phyloP scores from a whole-genome alignment of 441 rosid species.

The Codiaeum variegatum region DNA sequence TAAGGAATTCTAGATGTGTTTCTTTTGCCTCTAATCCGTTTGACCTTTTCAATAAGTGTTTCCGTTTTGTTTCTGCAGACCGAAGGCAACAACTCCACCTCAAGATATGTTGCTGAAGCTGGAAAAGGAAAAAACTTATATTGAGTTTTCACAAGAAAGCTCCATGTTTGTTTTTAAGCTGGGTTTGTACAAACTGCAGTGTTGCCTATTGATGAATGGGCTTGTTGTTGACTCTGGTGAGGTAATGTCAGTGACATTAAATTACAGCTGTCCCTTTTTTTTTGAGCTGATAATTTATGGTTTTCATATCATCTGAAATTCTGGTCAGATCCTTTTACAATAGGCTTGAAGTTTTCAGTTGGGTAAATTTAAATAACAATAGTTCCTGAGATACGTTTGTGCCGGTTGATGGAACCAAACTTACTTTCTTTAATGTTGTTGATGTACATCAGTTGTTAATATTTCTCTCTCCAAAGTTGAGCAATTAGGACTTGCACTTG shows the following conservation, averaged over 20 bases:
- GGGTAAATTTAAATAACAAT: neutral
- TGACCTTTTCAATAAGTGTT: neutral
- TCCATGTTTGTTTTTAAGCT: conserved; percentile 84
- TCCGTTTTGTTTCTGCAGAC: conserved; percentile 39
- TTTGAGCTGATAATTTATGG: neutral
- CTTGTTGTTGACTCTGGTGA: conserved; percentile 84
- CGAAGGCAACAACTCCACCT: conserved; percentile 79
- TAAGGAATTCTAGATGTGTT: neutral
- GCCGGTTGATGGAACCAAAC: neutral
- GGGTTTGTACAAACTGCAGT: conserved; percentile 74
- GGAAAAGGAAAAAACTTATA: conserved; percentile 63
- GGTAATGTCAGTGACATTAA: conserved; percentile 44
- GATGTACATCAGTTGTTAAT: neutral
- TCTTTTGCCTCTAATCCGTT: neutral
- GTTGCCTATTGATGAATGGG: conserved; percentile 92
- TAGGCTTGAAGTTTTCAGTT: neutral
- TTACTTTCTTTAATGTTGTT: neutral
- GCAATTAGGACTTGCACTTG: neutral
- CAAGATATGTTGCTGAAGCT: conserved; percentile 82
- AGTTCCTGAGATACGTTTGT: neutral
- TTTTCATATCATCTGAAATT: neutral
- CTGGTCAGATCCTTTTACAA: neutral
- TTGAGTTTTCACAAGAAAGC: conserved; percentile 64
- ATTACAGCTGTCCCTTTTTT: neutral
- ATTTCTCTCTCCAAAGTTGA: neutral